Percentiles rank a stretch among this genome's conserved stretches.
Evolutionary conservation across 2,329 filamentous ascomycete genomes (phyloP).

Genomic region (Ceratocystiopsis minuta): DNA sequence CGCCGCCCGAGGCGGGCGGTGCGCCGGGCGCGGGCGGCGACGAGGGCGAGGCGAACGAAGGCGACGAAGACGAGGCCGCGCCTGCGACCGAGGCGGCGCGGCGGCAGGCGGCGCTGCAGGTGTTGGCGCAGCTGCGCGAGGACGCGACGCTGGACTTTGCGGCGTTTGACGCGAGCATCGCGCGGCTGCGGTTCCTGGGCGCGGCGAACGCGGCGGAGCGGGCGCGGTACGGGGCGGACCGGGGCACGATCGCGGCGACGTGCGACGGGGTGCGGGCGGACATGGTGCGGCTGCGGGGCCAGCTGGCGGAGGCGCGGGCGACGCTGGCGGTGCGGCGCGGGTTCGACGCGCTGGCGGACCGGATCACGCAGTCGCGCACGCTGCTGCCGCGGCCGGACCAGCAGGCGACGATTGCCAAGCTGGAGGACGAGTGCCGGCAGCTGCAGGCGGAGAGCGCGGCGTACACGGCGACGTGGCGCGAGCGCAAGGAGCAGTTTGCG

Average conservation of each 20-base stretch:
- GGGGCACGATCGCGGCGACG: conserved; percentile 58
- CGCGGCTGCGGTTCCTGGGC: conserved; percentile 72
- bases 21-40: conserved; percentile 26
- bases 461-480: conserved; percentile 68
- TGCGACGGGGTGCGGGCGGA: conserved; percentile 62
- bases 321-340: conserved; percentile 62
- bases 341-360: conserved; percentile 77
- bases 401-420: conserved; percentile 54
- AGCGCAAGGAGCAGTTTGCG: conserved; percentile 72
- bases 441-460: conserved; percentile 68
- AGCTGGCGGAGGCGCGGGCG: conserved; percentile 58
- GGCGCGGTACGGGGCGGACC: conserved; percentile 65
- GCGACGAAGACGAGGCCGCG: conserved; percentile 17
- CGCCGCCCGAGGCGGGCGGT: conserved; percentile 22
- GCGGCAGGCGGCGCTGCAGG: conserved; percentile 12
- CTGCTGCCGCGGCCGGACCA: conserved; percentile 76
- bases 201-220: conserved; percentile 71
- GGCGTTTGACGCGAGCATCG: conserved; percentile 69
- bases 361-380: conserved; percentile 65
- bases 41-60: conserved; percentile 8
- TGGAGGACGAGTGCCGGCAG: conserved; percentile 76
- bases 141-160: conserved; percentile 79
- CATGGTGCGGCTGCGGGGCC: conserved; percentile 52
- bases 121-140: conserved; percentile 52
- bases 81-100: conserved; percentile 13